These are phyloP conservation scores for Xylaria sp. DNA, from an alignment of 2,329 filamentous ascomycete genomes.

Conservation along the genomic window DNA sequence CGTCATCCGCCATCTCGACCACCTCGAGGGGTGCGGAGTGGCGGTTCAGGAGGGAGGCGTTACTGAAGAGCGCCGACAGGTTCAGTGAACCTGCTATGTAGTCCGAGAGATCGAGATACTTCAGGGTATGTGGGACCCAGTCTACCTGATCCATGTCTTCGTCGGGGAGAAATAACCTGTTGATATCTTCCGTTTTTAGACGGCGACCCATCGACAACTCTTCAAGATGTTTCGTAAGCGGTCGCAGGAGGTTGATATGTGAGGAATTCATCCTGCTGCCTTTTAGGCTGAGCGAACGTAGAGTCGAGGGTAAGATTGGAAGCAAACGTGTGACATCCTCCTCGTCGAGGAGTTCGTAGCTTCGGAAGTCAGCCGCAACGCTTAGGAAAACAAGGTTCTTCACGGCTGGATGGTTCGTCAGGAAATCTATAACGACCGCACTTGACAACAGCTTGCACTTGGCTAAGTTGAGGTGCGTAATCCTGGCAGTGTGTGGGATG, in stretches of 20 bases:
- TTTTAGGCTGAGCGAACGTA: conserved; percentile 79
- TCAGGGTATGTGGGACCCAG: conserved; percentile 69
- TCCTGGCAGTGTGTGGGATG: conserved; percentile 74
- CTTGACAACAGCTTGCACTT: conserved; percentile 78
- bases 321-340: conserved; percentile 73
- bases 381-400: conserved; percentile 76
- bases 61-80: conserved; percentile 62
- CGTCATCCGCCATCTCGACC: conserved; percentile 76
- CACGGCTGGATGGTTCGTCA: conserved; percentile 76
- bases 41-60: conserved; percentile 65
- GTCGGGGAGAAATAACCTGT: conserved; percentile 68
- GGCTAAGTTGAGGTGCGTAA: conserved; percentile 82
- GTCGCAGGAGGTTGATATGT: conserved; percentile 71
- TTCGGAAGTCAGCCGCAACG: conserved; percentile 75
- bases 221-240: conserved; percentile 76
- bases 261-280: conserved; percentile 74
- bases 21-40: conserved; percentile 77
- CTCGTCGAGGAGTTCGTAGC: conserved; percentile 75
- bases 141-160: conserved; percentile 51
- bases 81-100: conserved; percentile 70
- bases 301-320: conserved; percentile 69
- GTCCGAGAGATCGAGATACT: conserved; percentile 81
- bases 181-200: conserved; percentile 72
- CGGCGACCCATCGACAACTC: conserved; percentile 79
- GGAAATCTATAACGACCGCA: conserved; percentile 73